Evolutionary conservation across 805 yeast genomes (phyloP), one percentile per base, ranked within the genome.

Genomic region (Hanseniaspora taiwanica): DNA sequence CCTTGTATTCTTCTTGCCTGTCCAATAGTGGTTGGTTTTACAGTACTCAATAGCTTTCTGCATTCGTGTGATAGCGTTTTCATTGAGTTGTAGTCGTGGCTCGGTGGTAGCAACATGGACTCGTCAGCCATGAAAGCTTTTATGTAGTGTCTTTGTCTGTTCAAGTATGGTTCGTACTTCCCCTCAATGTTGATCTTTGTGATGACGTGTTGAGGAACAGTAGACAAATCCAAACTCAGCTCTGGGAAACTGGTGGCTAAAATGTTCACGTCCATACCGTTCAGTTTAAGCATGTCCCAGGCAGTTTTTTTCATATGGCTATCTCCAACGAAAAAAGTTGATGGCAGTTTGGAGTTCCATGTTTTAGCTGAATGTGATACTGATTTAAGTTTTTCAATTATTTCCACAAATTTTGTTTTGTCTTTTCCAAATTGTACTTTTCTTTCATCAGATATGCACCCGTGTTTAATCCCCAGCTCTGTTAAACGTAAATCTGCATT

Each of bases 1-100:
- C 98, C 97, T 52, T 91, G 94, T 10, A 89, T 81, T 49, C 97
- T 68, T 55, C 94, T 71, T 0, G 97, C 97, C 56, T 91, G 97
- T 0, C 97, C 97, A 35, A 91, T 74, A 0, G 96, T 91, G 40
- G 74, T 74, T 0, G 98, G 98, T 45, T 82, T 79, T 13, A 84
- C 76, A 9, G 69, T 67, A 50, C 84, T 82, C 40, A 91, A 64
- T 9, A 81, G 60, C 14, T 64, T 66, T 42, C 81, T 72, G 21
- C 78, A 87, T 53, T 89, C 96, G 20, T 72, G 67, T 2, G 94
- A 81, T n/a, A 89, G 60, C 0, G 83, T 73, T 14, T 73, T 68
- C 38, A 79, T 49, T 12, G 64, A 53, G 10, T 68, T 50, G 55
- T 87, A 89, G 46, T 78, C 79, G 49, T 71, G 74, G 43, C 76